Evolutionary conservation across 2,329 filamentous ascomycete genomes (phyloP), one percentile per base, ranked within the genome.

Genomic region (Fusarium bulbicola): DNA sequence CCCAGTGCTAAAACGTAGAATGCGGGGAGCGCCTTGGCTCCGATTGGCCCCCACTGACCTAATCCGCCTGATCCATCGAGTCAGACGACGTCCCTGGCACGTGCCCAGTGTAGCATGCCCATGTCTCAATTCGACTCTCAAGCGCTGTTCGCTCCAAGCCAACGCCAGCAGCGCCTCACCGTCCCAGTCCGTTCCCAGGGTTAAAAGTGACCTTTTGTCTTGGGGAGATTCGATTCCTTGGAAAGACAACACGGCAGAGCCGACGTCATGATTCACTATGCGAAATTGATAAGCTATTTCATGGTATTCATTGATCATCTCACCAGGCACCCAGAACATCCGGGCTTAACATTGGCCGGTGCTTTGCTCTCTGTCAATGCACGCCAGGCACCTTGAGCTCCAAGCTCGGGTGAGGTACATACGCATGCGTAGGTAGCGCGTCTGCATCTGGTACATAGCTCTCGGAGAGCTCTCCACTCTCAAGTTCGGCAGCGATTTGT

Each of bases 71-170:
- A 78, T 78, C 76, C 74, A 75, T 76, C 69, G 62, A 78, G 76
- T 78, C 76, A 78, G 76, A 78, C 76, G 76, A 78, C 76, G 72
- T 74, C 74, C 75, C 76, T 74, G 69, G 76, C 76, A 78, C 76
- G 76, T 78, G 76, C 76, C 74, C 66, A 45, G 42, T 57, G 52
- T 76, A 66, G 59, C 66, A 68, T 65, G 66, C 63, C 60, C 59
- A 58, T 76, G 73, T 76, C 71, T 75, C 73, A 74, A 67, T 62
- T 65, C 46, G 40, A 63, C 36, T 46, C 61, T 66, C 52, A 72
- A 62, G 66, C 61, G 43, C 70, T 57, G 46, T 37, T 59, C 63
- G 53, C 58, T 59, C 70, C 66, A 72, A 64, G 54, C 66, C 70
- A 63, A 74, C 50, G 43, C 59, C 59, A 45, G 46, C 70, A 72